Evolutionary conservation across 805 yeast genomes (phyloP), one percentile per base, ranked within the genome.

Genomic region (Ogataea salicorniae): DNA sequence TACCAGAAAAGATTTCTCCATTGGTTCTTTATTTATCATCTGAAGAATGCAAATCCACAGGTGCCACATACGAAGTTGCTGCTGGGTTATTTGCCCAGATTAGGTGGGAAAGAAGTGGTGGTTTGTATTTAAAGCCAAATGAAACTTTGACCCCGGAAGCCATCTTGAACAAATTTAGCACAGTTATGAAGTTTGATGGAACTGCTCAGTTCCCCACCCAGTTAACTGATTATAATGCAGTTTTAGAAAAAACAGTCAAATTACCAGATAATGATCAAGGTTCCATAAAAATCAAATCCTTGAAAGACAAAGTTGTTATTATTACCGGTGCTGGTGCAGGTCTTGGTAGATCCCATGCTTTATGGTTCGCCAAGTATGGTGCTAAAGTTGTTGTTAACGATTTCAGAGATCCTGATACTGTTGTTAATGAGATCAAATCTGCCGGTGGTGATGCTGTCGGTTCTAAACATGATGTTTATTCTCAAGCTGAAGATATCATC

Each of bases 311-410:
- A 69, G 97, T 92, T 47, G 97, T 89, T 34, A 77, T 92, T 49
- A 80, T 92, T 47, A 92, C 98, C 16, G 99, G 99, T 53, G 91
- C 97, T 38, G 97, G 97, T 53, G 83, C 87, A 42, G 99, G 99
- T 41, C 76, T 92, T 58, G 99, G 99, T 52, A 82, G 84, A 64
- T 86, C 90, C 49, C 95, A 92, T 70, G 96, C 98, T 4, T 69
- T 80, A 43, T 76, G 80, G 64, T 84, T 86, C 63, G 97, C 95
- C 47, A 84, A 79, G 66, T 87, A 87, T 59, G 99, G 98, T 51
- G 97, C 97, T 26, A 89, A 84, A 70, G 94, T 92, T 51, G 95
- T 94, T 39, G 94, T 92, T 35, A 92, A 94, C 65, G 98, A 92
- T 66, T 83, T 92, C 53, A 77, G 71, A 57, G 84, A 88, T 63